Evolutionary conservation across 495 filamentous ascomycete genomes (phyloP).

Genomic region (Trichoderma virens): DNA sequence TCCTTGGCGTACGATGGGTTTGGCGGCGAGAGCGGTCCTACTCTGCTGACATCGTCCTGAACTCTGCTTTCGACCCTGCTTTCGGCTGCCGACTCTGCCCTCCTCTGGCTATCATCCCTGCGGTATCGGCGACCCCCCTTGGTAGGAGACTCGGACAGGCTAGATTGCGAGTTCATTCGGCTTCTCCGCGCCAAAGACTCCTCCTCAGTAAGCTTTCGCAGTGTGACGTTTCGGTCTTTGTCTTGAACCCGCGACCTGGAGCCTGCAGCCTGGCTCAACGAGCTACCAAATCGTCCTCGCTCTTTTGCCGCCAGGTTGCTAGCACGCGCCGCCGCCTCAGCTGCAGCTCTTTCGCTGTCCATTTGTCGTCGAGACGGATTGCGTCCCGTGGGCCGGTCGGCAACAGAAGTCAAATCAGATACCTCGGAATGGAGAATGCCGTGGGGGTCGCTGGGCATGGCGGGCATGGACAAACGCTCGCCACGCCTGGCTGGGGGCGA

Average conservation of each 20-base stretch:
- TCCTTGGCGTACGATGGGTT: conserved; percentile 37
- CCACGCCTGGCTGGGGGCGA: background rate
- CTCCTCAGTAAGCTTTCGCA: conserved; percentile 31
- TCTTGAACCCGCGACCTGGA: conserved; percentile 75
- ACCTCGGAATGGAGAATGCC: conserved; percentile 53
- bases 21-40: conserved; percentile 33
- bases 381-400: conserved; percentile 40
- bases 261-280: conserved; percentile 47
- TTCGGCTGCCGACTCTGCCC: conserved; percentile 34
- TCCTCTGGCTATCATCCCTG: conserved; percentile 32
- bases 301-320: conserved; percentile 30
- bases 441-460: conserved; percentile 35
- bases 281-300: conserved; percentile 28
- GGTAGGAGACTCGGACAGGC: conserved; percentile 36
- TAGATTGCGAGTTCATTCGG: conserved; percentile 36
- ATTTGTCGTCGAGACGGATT: conserved; percentile 29
- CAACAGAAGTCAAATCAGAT: conserved; percentile 39
- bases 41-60: conserved; percentile 15
- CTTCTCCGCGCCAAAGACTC: background rate
- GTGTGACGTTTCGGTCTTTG: conserved; percentile 65
- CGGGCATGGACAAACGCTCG: conserved; percentile 33
- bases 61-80: conserved; percentile 27
- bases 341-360: conserved; percentile 40
- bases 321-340: conserved; percentile 40
- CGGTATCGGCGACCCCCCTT: conserved; percentile 34